phyloP scores from a whole-genome alignment of 306 rosid genomes.

The Quercus wislizeni region DNA sequence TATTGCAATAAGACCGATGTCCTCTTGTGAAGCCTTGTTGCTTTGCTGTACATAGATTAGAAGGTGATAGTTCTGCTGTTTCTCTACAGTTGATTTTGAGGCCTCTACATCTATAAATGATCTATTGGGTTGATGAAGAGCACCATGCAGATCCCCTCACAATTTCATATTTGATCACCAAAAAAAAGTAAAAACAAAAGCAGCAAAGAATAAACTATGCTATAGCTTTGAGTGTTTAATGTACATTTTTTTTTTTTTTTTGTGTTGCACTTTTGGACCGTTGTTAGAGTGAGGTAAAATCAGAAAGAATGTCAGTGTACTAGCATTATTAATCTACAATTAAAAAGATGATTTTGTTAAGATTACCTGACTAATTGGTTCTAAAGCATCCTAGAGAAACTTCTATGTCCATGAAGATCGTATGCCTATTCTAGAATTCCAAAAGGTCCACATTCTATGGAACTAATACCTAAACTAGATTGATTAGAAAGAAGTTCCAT shows the following conservation, averaged over 20 bases:
- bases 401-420: not conserved
- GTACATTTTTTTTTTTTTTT: constrained; percentile 21
- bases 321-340: constrained; percentile 20
- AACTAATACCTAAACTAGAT: constrained; percentile 35
- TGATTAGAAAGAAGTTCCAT: constrained; percentile 36
- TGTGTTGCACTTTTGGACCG: constrained; percentile 11
- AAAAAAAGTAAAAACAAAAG: not conserved
- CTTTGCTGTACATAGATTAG: too few species aligned
- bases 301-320: constrained; percentile 17
- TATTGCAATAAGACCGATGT: too few species aligned
- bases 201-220: not conserved
- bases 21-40: too few species aligned
- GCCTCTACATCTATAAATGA: too few species aligned
- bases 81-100: too few species aligned
- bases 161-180: not conserved
- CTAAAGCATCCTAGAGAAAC: constrained; percentile 33
- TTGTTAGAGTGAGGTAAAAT: constrained; percentile 20
- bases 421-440: constrained; percentile 23
- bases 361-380: constrained; percentile 33
- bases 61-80: too few species aligned
- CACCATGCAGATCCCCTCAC: too few species aligned
- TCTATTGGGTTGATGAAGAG: too few species aligned
- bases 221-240: constrained; percentile 7
- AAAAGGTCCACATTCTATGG: not conserved
- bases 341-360: constrained; percentile 28